Evolutionary conservation across 1,284 basidiomycete genomes (phyloP), one percentile per base, ranked within the genome.

Genomic region (Sanghuangporus baumii): DNA sequence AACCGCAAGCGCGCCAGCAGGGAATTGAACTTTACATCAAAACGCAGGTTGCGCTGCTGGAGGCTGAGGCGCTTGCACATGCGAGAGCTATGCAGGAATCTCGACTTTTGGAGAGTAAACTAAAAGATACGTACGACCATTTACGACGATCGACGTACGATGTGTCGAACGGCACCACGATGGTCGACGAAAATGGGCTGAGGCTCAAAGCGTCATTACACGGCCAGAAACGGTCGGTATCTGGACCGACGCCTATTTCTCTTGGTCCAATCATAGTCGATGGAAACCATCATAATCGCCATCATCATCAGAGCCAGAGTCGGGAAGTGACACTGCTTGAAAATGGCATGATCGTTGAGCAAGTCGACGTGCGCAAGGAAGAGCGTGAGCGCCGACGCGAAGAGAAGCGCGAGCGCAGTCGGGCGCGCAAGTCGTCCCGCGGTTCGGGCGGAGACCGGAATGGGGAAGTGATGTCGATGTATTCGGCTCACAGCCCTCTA

Each of bases 341-440:
- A 71, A 93, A 91, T 68, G 91, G 91, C 7, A 86, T 94, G 81
- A 89, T 93, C 55, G 86, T 94, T 7, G 91, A 94, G 69, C 88
- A 90, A 63, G 88, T 93, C 51, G 84, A 93, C 73, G 84, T 94
- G n/a, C 84, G 86, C 50, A 85, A 81, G 66, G 92, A 93, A 73
- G 91, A 91, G 72, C 82, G 79, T 62, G 88, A 90, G 66, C 79
- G 78, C 65, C 82, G 83, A 64, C 84, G 79, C 65, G 88, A 92
- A 67, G 91, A 90, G 70, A 85, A 74, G 67, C 73, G 74, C 60
- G 59, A 61, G 59, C 72, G 73, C 60, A 79, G 79, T 69, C 80
- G 89, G 20, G 85, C 82, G 0, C 81, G 89, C 69, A 92, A 92
- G 73, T 80, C 83, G 0, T 89, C 88, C 46, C 81, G 85, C 61